These are phyloP conservation scores for Microsporum audouinii DNA, from an alignment of 2,329 filamentous ascomycete species.

Conservation along the genomic window DNA sequence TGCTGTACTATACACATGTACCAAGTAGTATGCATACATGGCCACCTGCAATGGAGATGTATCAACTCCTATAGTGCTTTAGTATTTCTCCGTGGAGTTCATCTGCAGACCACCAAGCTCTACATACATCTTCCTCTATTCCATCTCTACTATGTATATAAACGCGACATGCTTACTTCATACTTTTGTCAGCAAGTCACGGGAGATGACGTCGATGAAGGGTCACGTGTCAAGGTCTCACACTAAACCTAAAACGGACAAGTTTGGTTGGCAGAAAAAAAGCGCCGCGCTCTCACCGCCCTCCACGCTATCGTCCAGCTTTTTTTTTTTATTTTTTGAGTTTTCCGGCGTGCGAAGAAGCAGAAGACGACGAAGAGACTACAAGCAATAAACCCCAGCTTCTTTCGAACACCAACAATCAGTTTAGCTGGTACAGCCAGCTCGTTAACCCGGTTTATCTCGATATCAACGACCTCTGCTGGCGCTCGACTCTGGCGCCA, in stretches of 20 bases:
- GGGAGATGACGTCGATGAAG: not conserved
- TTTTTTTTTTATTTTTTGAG: not conserved
- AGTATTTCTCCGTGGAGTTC: not conserved
- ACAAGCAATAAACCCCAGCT: not conserved
- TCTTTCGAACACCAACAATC: not conserved
- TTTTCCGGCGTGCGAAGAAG: not conserved
- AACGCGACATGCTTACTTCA: not conserved
- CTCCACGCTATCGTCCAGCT: not conserved
- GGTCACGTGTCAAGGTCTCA: not conserved
- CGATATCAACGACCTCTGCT: not conserved
- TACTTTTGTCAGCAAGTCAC: not conserved
- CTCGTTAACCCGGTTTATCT: not conserved
- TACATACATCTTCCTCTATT: too few relatives aligned
- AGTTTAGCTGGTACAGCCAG: not conserved
- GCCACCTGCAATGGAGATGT: too few relatives aligned
- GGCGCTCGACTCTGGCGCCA: not conserved
- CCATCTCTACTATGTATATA: too few relatives aligned
- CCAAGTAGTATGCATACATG: too few relatives aligned
- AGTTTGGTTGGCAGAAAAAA: not conserved
- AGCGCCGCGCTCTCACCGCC: slow-evolving; percentile 4
- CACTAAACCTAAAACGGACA: not conserved
- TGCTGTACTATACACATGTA: too few relatives aligned
- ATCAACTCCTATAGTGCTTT: too few relatives aligned
- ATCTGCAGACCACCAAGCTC: not conserved
- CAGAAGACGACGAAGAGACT: not conserved